Conservation (phyloP, 176 grass and related monocot genomes). For the Melocanna baccifera region DNA sequence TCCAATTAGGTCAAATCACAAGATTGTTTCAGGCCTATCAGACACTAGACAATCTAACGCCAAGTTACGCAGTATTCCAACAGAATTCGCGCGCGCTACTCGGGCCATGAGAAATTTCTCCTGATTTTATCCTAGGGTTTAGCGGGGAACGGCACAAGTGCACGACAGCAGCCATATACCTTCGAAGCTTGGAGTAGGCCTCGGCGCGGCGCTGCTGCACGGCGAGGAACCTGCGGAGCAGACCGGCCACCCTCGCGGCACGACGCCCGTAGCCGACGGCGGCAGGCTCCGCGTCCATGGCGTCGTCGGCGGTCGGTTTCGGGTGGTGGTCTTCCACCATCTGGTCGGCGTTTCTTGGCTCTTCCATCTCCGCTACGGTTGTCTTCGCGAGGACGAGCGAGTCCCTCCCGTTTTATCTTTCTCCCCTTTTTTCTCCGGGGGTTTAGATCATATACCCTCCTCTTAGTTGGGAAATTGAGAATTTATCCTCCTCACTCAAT, state of each 20-base stretch:
- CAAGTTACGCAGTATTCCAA: not conserved
- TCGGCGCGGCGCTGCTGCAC: constrained; percentile 85
- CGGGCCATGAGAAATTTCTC: not conserved
- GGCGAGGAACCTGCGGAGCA: constrained; percentile 76
- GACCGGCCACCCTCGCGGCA: constrained; percentile 31
- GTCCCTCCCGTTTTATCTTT: too few relatives aligned
- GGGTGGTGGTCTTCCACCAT: constrained; percentile 17
- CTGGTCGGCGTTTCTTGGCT: not conserved
- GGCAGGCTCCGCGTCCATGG: constrained; percentile 25
- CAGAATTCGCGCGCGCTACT: not conserved
- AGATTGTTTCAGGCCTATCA: not conserved
- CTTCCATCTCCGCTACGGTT: not conserved
- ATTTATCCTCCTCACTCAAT: too few relatives aligned
- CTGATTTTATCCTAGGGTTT: constrained; percentile 10
- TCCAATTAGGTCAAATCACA: not conserved
- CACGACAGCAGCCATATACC: constrained; percentile 33
- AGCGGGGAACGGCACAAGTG: too few relatives aligned
- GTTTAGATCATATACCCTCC: too few relatives aligned
- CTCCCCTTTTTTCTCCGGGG: too few relatives aligned
- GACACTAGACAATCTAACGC: not conserved
- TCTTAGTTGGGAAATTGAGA: too few relatives aligned
- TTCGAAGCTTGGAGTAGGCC: constrained; percentile 80
- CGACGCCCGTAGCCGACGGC: not conserved
- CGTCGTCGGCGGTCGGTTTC: constrained; percentile 2
- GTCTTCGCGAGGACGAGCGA: too few relatives aligned